phyloP scores from a whole-genome alignment of 2,329 filamentous ascomycete species.

The Domatiomyces globalis region DNA sequence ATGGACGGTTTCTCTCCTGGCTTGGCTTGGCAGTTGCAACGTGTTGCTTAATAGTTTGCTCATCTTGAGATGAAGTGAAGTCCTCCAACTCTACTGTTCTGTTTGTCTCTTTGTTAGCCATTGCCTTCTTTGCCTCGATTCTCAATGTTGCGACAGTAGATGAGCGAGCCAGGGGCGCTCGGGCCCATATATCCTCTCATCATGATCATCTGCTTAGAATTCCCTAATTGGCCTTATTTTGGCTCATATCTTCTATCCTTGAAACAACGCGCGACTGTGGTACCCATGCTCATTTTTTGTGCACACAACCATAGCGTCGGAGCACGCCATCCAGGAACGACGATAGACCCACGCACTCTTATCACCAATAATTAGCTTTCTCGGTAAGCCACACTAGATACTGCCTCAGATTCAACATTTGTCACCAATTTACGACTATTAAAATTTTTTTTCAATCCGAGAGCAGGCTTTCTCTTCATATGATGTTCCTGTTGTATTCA shows the following conservation, averaged over 20 bases:
- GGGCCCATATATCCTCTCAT: neutral
- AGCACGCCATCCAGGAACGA: neutral
- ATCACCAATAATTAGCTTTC: neutral
- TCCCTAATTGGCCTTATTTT: neutral
- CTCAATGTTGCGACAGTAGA: neutral
- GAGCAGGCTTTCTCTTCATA: too few species aligned
- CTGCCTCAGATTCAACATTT: neutral
- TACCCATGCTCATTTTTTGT: too few species aligned
- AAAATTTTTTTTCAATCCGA: too few species aligned
- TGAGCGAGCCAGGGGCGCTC: neutral
- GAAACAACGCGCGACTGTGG: neutral
- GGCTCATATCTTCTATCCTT: neutral
- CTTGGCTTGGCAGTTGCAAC: neutral
- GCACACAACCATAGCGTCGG: neutral
- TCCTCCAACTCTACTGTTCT: neutral
- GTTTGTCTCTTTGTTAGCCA: neutral
- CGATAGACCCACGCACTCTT: neutral
- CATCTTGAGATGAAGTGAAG: neutral
- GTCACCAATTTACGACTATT: neutral
- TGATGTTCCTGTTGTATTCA: too few species aligned
- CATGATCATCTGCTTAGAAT: neutral
- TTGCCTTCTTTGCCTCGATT: neutral
- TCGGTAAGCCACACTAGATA: neutral
- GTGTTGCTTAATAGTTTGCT: neutral
- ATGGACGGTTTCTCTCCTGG: neutral